Percentiles rank a stretch among this genome's conserved stretches.
phyloP scores from a whole-genome alignment of 176 grass and related monocot genomes.

The Otatea glauca region DNA sequence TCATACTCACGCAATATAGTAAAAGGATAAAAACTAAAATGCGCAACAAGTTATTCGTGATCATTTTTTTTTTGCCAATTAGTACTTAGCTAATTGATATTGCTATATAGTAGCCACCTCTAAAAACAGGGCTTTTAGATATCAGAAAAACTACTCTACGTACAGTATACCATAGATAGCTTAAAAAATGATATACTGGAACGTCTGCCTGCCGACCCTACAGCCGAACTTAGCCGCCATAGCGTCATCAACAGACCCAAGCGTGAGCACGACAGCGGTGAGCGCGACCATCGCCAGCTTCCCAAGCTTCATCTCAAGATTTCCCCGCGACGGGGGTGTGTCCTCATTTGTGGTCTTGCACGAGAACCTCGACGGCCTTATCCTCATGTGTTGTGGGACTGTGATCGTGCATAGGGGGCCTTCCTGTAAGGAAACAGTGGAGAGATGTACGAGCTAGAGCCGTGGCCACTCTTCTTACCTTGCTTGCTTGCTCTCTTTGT shows the following conservation, averaged over 20 bases:
- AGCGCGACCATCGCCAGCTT: constrained; percentile 75
- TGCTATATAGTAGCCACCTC: too few species aligned
- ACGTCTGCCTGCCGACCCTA: constrained; percentile 90
- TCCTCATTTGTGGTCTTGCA: constrained; percentile 60
- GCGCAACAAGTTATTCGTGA: not conserved
- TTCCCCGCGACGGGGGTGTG: constrained; percentile 22
- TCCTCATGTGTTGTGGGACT: constrained; percentile 33
- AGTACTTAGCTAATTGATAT: too few species aligned
- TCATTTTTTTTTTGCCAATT: not conserved
- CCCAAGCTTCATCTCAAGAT: constrained; percentile 52
- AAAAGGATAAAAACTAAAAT: too few species aligned
- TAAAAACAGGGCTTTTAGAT: too few species aligned
- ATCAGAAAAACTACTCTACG: too few species aligned
- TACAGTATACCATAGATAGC: too few species aligned
- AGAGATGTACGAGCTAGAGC: constrained; percentile 51
- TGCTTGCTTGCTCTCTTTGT: not conserved
- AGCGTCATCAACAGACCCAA: constrained; percentile 65
- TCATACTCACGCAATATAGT: not conserved
- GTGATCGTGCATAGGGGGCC: constrained; percentile 35
- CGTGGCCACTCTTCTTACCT: constrained; percentile 40
- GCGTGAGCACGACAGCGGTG: constrained; percentile 65
- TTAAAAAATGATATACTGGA: not conserved
- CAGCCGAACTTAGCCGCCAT: constrained; percentile 82
- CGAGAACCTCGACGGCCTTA: constrained; percentile 40
- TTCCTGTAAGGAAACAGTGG: constrained; percentile 54